Base-by-base conservation (phyloP, 2,329 filamentous ascomycete species). In the Kalmusia sp. region DNA sequence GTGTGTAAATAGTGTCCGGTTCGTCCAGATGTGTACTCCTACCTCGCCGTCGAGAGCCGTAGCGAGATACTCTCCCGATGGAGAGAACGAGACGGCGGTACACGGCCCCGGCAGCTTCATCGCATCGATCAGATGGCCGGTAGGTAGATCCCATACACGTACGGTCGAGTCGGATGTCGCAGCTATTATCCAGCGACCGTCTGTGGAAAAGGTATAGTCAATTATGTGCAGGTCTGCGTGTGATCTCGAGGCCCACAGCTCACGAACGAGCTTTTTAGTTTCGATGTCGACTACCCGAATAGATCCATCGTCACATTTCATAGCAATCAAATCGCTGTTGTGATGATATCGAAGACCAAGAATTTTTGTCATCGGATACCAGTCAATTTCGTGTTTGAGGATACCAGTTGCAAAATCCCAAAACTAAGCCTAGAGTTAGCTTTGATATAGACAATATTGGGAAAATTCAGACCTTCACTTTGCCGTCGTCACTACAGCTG, bases 1-100 rank as follows among this genome's bases (percentile, higher is more conserved):
- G 64, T 96, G 92, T 51, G 88, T 90, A 80, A 96, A 99, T 1
- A 98, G 80, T 0, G 90, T 89, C 68, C 91, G 91, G 76, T 99
- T 99, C 19, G 91, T 97, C 93, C 95, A 99, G 41, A 99, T 85
- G 62, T 91, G 88, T n/a, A 99, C 88, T 11, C 95, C 95, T 1
- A 96, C 84, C 58, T 88, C 87, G 52, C 89, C 90, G 49, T 92
- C 86, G 48, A 92, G 87, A 0, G 92, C 89, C 3, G 93, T 95
- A 3, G 95, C 95, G n/a, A 99, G 83, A 65, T 92, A 98, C 68
- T 99, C 95, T 12, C 93, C 95, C 0, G 92, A 96, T 1, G 82
- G 82, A 0, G 95, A 96, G 80, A 98, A 96, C 6, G 93, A 87
- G 11, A 99, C 80, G 2, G 92, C 88, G 14, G 87, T 95, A 72